Evolutionary conservation across 108 stramenopile genomes (phyloP).

Genomic region (Nannochloropsis granulata): DNA sequence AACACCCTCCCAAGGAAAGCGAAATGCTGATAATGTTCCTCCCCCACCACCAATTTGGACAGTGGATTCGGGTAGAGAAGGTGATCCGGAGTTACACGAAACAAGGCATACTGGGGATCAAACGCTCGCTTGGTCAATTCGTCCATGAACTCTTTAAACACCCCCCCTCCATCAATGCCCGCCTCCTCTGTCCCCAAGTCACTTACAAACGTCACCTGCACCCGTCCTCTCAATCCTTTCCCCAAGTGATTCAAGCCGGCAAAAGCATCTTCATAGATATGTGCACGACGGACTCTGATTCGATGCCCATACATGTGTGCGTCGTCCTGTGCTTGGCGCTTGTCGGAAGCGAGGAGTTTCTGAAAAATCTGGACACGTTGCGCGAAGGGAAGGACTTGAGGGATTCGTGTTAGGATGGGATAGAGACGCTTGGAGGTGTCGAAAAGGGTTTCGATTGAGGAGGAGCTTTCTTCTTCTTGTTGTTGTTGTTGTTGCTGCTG

Average conservation of each 20-base stretch:
- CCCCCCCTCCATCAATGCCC: conserved; percentile 98
- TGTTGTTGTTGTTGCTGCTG: background rate
- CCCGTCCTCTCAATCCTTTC: conserved; percentile 37
- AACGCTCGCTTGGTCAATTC: conserved; percentile 31
- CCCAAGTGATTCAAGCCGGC: background rate
- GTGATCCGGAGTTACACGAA: conserved; percentile 28
- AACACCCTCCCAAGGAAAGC: conserved; percentile 82
- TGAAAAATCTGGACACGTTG: conserved; percentile 22
- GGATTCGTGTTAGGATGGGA: background rate
- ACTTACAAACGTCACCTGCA: conserved; percentile 84
- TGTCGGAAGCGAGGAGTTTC: conserved; percentile 4
- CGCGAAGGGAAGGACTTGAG: conserved; percentile 26
- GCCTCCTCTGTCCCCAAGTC: conserved; percentile 78
- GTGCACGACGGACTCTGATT: background rate
- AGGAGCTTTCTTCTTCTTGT: no score
- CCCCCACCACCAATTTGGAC: background rate
- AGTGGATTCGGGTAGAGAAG: conserved; percentile 15
- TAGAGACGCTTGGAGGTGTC: background rate
- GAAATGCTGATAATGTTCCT: conserved; percentile 49
- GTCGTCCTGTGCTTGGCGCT: background rate
- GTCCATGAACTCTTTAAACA: conserved; percentile 81
- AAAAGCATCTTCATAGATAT: background rate
- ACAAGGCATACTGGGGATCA: conserved; percentile 33
- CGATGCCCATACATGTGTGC: background rate
- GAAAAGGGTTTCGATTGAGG: background rate